These are phyloP conservation scores for Aspergillus mulundensis DNA, from an alignment of 495 filamentous ascomycete species.

Conservation along the genomic window DNA sequence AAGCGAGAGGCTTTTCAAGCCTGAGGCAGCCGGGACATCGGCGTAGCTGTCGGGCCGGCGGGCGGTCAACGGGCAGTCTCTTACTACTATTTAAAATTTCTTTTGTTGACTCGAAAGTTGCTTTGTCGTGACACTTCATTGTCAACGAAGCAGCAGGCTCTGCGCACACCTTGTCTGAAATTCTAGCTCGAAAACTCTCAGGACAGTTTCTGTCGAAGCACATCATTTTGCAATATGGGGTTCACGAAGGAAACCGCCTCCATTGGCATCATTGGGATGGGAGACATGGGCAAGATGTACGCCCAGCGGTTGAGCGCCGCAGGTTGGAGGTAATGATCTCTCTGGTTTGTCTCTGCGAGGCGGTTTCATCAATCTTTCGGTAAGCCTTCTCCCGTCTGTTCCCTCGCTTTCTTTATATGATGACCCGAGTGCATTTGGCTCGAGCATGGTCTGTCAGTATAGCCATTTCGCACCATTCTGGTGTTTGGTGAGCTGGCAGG, in stretches of 20 bases:
- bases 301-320: conserved; percentile 78
- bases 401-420: conserved; percentile 54
- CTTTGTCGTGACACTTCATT: background rate
- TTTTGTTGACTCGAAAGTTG: conserved; percentile 17
- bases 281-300: conserved; percentile 99
- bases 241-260: conserved; percentile 59
- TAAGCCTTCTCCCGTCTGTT: conserved; percentile 13
- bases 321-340: conserved; percentile 80
- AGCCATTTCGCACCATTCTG: conserved; percentile 47
- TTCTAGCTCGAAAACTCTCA: background rate
- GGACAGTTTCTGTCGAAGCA: background rate
- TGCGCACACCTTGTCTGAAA: background rate
- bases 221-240: conserved; percentile 24
- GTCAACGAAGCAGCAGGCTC: background rate
- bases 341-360: conserved; percentile 3
- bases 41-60: conserved; percentile 31
- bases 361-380: background rate
- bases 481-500: conserved; percentile 33
- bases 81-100: conserved; percentile 34
- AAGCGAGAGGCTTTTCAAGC: background rate
- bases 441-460: conserved; percentile 67
- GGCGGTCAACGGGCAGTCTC: conserved; percentile 23
- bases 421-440: conserved; percentile 99
- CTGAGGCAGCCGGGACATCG: background rate
- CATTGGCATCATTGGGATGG: conserved; percentile 97